phyloP scores from a whole-genome alignment of 73 alveolate genomes.

The Uronychia setigera region DNA sequence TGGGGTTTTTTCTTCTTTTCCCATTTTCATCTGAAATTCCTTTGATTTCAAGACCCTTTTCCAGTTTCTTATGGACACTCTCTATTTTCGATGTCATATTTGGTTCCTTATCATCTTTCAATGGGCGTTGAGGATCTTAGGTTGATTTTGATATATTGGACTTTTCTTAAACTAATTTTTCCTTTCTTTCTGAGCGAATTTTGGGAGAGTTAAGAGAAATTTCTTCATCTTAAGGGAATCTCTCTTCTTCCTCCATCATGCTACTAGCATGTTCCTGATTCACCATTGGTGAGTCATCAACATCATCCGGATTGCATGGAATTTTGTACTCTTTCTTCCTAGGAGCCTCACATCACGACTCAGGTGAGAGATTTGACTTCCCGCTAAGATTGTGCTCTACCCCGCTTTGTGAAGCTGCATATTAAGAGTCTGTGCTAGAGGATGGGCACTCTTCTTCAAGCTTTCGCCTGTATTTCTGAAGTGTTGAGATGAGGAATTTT shows the following conservation, averaged over 20 bases:
- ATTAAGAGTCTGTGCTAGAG: background rate
- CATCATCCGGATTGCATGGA: background rate
- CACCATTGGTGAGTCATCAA: background rate
- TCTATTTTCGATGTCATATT: no score
- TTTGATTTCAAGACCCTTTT: background rate
- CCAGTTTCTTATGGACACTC: background rate
- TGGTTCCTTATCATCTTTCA: no score
- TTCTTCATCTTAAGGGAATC: no score
- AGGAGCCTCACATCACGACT: background rate
- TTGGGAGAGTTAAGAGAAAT: no score
- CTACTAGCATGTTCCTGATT: no score
- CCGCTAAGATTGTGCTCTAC: background rate
- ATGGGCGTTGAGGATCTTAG: no score
- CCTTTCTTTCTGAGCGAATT: no score
- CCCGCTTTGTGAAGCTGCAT: background rate
- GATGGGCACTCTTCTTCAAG: conserved; percentile 7
- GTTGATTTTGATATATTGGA: no score
- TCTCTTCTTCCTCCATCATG: no score
- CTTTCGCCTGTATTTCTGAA: conserved; percentile 6
- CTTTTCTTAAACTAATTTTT: no score
- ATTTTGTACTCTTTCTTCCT: background rate
- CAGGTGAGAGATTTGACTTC: background rate
- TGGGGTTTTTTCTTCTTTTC: background rate
- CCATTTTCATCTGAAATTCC: background rate
- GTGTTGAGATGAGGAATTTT: background rate